Percentiles rank a stretch among this genome's conserved stretches.
Evolutionary conservation across 768 basidiomycete species (phyloP).

Genomic region (Lyophyllum shimeji): DNA sequence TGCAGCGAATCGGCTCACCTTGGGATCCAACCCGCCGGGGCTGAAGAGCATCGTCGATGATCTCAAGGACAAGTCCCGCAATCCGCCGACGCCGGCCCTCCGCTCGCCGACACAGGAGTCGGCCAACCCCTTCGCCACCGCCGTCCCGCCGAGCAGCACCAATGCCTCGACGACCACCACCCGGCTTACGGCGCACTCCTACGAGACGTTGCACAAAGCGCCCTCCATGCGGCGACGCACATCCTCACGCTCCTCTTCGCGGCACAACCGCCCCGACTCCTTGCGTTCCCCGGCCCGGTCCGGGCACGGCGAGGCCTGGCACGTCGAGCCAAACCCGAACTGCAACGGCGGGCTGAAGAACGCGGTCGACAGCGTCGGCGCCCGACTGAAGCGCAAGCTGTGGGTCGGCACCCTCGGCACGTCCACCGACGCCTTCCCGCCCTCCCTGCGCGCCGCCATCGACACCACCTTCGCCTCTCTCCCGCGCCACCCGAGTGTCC

Average conservation of each 20-base stretch:
- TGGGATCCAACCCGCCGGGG: constrained; percentile 25
- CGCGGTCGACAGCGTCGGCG: constrained; percentile 68
- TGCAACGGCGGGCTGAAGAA: constrained; percentile 86
- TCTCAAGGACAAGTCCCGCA: constrained; percentile 56
- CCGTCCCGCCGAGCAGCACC: constrained; percentile 28
- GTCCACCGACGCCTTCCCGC: constrained; percentile 61
- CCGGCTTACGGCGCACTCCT: constrained; percentile 9
- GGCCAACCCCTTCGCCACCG: constrained; percentile 58
- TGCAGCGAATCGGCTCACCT: constrained; percentile 24
- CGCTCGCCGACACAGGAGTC: constrained; percentile 43
- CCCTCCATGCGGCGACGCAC: constrained; percentile 46
- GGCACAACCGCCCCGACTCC: constrained; percentile 31
- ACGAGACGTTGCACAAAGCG: constrained; percentile 6
- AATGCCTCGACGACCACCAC: constrained; percentile 5
- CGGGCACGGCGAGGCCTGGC: constrained; percentile 43
- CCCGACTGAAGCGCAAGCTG: constrained; percentile 46
- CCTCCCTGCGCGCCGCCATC: constrained; percentile 55
- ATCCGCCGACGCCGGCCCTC: constrained; percentile 37
- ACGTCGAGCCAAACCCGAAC: constrained; percentile 60
- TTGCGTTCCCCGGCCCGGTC: constrained; percentile 12
- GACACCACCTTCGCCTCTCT: constrained; percentile 43
- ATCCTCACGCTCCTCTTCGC: constrained; percentile 53
- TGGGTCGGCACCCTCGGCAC: constrained; percentile 78
- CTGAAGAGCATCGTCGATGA: constrained; percentile 78
- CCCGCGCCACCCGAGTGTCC: constrained; percentile 33